Evolutionary conservation across 78 protist genomes (phyloP), one percentile per base, ranked within the genome.

Genomic region (Dictyostelium brefeldianum): DNA sequence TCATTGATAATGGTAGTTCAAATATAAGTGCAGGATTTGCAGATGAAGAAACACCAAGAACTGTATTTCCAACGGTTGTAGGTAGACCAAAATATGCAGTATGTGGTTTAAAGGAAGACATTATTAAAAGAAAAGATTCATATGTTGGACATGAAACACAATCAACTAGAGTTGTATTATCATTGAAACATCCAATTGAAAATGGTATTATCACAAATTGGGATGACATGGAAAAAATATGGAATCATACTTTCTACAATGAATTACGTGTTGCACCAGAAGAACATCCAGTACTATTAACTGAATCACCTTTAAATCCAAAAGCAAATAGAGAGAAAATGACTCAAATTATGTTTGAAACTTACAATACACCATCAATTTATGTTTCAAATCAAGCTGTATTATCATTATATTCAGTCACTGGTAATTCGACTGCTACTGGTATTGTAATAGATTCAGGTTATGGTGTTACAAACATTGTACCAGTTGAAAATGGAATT

Each of bases 371-470:
- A 27, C 99, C 98, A 14, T 98, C 97, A 17, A 18, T 96, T 20
- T 95, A 53, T 65, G 27, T 98, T 6, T 9, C 29, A 7, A 29
- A 83, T 10, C 98, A 96, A 74, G 96, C 98, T 22, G 99, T 97
- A 9, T 95, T 98, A 11, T 67, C 98, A 18, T 90, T 98, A 57
- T n/a, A n/a, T n/a, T n/a, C n/a, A n/a, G n/a, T n/a, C n/a, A n/a
- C n/a, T n/a, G n/a, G n/a, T n/a, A n/a, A n/a, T n/a, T n/a, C n/a
- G n/a, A n/a, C n/a, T n/a, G n/a, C n/a, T n/a, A 96, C 97, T 7
- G 98, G 99, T 36, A 47, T 97, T 53, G 99, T 99, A n/a, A 18
- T 98, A 18, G 98, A 98, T 81, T 89, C 97, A 36, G 99, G 99
- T 15, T 99, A 97, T 15, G 99, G 99, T 56, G 97, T 90, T 51